Evolutionary conservation across 2,329 filamentous ascomycete genomes (phyloP).

Genomic region (Tricladium varicosporioides): DNA sequence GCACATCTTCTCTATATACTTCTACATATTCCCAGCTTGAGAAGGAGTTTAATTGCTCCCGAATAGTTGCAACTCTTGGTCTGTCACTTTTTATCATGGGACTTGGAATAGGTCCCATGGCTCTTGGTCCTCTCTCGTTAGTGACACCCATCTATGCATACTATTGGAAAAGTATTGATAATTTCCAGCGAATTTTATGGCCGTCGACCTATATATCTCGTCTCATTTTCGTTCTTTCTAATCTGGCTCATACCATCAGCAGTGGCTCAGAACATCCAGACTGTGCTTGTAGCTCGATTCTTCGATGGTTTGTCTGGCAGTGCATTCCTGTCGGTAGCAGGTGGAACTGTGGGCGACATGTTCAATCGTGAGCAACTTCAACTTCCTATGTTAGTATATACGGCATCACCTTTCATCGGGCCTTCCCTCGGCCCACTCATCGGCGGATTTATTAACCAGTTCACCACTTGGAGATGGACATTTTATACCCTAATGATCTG

Average conservation of each 20-base stretch:
- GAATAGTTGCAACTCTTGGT: slow-evolving; percentile 74
- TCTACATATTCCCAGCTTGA: slow-evolving; percentile 77
- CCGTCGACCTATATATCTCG: slow-evolving; percentile 75
- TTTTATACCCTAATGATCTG: slow-evolving; percentile 86
- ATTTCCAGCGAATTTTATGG: slow-evolving; percentile 65
- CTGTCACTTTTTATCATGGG: slow-evolving; percentile 82
- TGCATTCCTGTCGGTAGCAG: slow-evolving; percentile 71
- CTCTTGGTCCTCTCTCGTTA: slow-evolving; percentile 52
- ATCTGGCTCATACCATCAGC: slow-evolving; percentile 82
- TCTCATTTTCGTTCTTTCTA: slow-evolving; percentile 70
- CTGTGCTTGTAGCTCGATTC: slow-evolving; percentile 76
- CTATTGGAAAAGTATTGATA: background rate
- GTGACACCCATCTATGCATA: slow-evolving; percentile 27
- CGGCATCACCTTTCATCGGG: slow-evolving; percentile 62
- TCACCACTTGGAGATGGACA: slow-evolving; percentile 74
- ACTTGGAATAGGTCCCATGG: slow-evolving; percentile 56
- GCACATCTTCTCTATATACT: slow-evolving; percentile 85
- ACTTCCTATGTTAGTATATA: slow-evolving; percentile 81
- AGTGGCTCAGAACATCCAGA: slow-evolving; percentile 76
- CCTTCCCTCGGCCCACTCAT: slow-evolving; percentile 58
- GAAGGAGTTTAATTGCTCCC: slow-evolving; percentile 68
- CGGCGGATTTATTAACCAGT: slow-evolving; percentile 81
- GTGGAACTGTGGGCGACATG: slow-evolving; percentile 81
- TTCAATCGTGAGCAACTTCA: slow-evolving; percentile 68
- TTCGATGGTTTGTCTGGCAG: slow-evolving; percentile 71